Conservation (phyloP, 768 basidiomycete genomes). For the Lentinula lateritia region DNA sequence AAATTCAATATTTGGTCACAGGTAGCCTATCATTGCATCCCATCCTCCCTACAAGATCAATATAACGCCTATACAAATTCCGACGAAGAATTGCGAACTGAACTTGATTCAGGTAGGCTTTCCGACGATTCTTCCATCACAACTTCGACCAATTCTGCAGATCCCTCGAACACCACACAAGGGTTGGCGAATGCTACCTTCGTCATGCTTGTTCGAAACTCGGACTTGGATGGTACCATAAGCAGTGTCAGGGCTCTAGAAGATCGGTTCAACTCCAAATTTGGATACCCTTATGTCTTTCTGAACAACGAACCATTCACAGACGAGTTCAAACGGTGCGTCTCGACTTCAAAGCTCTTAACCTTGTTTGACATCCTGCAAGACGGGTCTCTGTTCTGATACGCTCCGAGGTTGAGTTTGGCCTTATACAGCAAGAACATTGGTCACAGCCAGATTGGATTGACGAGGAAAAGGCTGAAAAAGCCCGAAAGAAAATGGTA, state of each 20-base stretch:
- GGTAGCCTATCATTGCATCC: background rate
- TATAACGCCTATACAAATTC: background rate
- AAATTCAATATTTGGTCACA: background rate
- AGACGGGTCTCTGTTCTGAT: conserved; percentile 26
- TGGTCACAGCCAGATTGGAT: conserved; percentile 77
- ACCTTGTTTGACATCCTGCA: background rate
- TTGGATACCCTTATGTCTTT: conserved; percentile 79
- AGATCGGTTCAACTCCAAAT: conserved; percentile 75
- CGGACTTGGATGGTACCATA: conserved; percentile 57
- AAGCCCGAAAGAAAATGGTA: conserved; percentile 55
- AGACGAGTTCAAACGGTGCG: conserved; percentile 67
- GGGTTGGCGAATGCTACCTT: conserved; percentile 34
- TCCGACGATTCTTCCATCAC: background rate
- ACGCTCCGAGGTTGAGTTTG: conserved; percentile 37
- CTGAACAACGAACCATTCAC: conserved; percentile 79
- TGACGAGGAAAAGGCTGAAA: conserved; percentile 60
- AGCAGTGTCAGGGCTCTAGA: conserved; percentile 72
- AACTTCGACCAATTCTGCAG: background rate
- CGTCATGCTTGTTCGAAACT: conserved; percentile 59
- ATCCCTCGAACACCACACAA: background rate
- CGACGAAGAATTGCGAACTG: too few relatives aligned
- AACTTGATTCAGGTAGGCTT: too few relatives aligned
- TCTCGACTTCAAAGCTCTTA: background rate
- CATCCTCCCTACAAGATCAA: background rate
- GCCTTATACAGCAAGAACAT: conserved; percentile 56